A percentile compares a stretch with the other conserved stretches of the same genome.
These are phyloP conservation scores for Plenodomus biglobosus DNA, from an alignment of 2,329 filamentous ascomycete species.

Conservation along the genomic window DNA sequence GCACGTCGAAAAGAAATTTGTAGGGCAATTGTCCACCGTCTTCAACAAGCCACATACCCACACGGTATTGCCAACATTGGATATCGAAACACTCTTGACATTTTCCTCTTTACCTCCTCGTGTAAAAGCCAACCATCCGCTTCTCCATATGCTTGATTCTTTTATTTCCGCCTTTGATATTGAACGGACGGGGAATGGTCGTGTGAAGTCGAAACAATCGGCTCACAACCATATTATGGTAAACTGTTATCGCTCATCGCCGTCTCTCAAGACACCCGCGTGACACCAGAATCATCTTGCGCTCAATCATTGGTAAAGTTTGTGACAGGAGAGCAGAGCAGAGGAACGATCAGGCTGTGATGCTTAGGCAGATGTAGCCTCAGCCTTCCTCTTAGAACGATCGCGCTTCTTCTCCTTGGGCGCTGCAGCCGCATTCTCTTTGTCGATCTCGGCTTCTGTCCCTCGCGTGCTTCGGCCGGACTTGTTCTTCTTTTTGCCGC, in stretches of 20 bases:
- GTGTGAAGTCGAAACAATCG: slow-evolving; percentile 4
- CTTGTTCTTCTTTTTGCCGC: slow-evolving; percentile 41
- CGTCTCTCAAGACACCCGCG: slow-evolving; percentile 4
- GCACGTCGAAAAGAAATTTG: too few species aligned
- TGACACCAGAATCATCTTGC: background rate
- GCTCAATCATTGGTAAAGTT: background rate
- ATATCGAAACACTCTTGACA: background rate
- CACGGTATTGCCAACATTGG: background rate
- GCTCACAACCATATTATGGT: slow-evolving; percentile 1
- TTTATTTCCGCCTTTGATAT: slow-evolving; percentile 4
- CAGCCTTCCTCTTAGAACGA: slow-evolving; percentile 39
- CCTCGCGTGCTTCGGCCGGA: slow-evolving; percentile 37
- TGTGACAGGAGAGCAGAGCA: background rate
- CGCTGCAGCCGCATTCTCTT: slow-evolving; percentile 21
- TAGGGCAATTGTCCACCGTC: too few species aligned
- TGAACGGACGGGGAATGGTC: slow-evolving; percentile 3
- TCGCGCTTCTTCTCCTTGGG: slow-evolving; percentile 38
- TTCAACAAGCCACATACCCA: too few species aligned
- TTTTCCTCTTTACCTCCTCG: background rate
- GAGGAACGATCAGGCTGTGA: background rate
- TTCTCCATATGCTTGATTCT: background rate
- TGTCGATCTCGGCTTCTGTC: slow-evolving; percentile 33
- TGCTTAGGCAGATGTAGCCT: slow-evolving; percentile 26
- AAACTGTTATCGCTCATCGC: slow-evolving; percentile 2
- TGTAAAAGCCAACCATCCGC: background rate